Evolutionary conservation across 2,329 filamentous ascomycete genomes (phyloP), one percentile per base, ranked within the genome.

Genomic region (Harringtonia lauricola): DNA sequence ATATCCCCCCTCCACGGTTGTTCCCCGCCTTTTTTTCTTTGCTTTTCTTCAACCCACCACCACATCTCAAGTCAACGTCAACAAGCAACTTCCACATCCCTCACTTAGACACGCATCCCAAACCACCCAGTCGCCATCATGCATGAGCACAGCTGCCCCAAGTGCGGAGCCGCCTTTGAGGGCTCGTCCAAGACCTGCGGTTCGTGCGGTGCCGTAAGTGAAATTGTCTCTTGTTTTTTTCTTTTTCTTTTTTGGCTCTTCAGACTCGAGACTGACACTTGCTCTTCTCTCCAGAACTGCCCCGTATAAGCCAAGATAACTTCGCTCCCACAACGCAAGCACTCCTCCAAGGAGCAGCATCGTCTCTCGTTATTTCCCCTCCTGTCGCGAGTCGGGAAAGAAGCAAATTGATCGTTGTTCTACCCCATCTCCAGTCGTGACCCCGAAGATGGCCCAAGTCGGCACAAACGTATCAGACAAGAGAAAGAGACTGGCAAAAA

Each of bases 171-270:
- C 53, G 48, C 62, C 55, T 66, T 68, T 52, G 54, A 59, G 38
- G 64, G 64, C 52, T 53, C 54, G 35, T 53, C 54, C 63, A 79
- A 79, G 72, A 67, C 64, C 48, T 79, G 74, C 64, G 53, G 55
- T 46, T 63, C 66, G 46, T 79, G 74, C 63, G 74, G 74, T 44
- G 72, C 74, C 55, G 74, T 79, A 65, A 55, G 74, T 66, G 29
- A 29, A 19, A 18, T 5, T 36, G 18, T 17, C 18, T 2, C 15
- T 31, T 31, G 8, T 13, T 30, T 31, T 28, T 14, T 8, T 28
- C 15, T 22, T 12, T 35, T 34, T 28, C 14, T 7, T 21, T 35
- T 29, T 2, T n/a, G 15, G 15, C n/a, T 5, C 12, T 19, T 13
- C 33, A 19, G 5, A 9, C 9, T 7, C n/a, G 31, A 17, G 9